Base-by-base conservation (phyloP, 306 rosid genomes). In the Pueraria montana region DNA sequence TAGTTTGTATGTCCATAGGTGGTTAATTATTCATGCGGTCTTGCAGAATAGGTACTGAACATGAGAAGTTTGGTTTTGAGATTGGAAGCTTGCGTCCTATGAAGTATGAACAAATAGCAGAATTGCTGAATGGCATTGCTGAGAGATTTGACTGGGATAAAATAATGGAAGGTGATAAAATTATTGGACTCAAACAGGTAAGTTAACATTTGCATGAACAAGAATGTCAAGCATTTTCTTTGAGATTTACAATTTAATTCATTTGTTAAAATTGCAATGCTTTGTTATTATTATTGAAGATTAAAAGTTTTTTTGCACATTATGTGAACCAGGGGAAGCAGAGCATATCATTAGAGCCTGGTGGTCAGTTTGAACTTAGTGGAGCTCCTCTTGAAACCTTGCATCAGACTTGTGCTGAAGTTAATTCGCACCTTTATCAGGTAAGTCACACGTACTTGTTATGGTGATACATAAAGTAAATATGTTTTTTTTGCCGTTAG, bases 391-490 rank as follows among this genome's bases (percentile, higher is more conserved):
- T 96, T 84, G 98, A 94, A 87, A 96, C 98, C 23, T 88, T 96
- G 90, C 99, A 96, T 89, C 99, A 94, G 82, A 96, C 99, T 74
- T 96, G 98, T 83, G 98, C 99, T 24, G 98, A 96, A 91, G 97
- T 96, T 83, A 91, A 96, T 82, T 92, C 97, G 1, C 99, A 94
- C 88, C 98, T 96, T 79, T 91, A 91, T 89, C 99, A 96, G 93
- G 99, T 94, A 53, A 72, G 82, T 83, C 26, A 17, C 70, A 21
- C 38, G n/a, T 83, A 5, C 68, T 71, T 80, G 46, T 66, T 58
- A 18, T 16, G 21, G 20, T 2, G 38, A 52, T 69, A 16, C 48
- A 63, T 73, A 26, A 55, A 32, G 46, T 10, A 16, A 65, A 78
- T 72, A 26, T 49, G 45, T 43, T 77, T 30, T 77, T 30, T 73